These are phyloP conservation scores for Penicillium silybi DNA, from an alignment of 495 filamentous ascomycete genomes.

Conservation along the genomic window DNA sequence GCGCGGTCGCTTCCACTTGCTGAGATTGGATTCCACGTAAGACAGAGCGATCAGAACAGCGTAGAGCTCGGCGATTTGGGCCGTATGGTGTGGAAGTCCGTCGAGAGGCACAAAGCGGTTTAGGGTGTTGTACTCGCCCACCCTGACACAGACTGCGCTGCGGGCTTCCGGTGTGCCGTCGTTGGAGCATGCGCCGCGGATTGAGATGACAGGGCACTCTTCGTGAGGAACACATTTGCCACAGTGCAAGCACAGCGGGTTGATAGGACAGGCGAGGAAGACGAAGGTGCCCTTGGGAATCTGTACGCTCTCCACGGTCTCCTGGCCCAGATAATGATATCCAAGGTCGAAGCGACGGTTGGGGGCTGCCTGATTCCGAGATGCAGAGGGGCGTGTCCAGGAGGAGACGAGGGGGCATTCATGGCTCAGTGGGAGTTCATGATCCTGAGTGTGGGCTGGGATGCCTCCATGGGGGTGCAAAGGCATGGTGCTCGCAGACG, in stretches of 20 bases:
- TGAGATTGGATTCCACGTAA: background rate
- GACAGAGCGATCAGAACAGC: slow-evolving; percentile 11
- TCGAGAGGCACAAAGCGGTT: slow-evolving; percentile 4
- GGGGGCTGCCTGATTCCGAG: background rate
- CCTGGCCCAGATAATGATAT: background rate
- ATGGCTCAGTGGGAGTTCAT: background rate
- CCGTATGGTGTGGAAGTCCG: slow-evolving; percentile 4
- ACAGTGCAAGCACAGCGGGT: background rate
- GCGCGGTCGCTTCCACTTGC: background rate
- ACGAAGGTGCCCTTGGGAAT: background rate
- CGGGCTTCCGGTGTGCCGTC: background rate
- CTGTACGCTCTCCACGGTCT: background rate
- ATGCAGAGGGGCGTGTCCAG: background rate
- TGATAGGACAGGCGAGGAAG: background rate
- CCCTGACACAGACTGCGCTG: background rate
- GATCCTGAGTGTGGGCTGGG: too few relatives aligned
- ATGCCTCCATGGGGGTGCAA: too few relatives aligned
- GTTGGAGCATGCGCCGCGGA: slow-evolving; percentile 2
- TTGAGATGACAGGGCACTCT: background rate
- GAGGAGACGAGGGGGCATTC: background rate
- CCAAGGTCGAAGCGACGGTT: background rate
- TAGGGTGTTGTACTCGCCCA: background rate
- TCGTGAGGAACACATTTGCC: background rate
- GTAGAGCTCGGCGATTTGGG: slow-evolving; percentile 15
- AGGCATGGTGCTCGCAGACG: too few relatives aligned